Base-by-base conservation (phyloP, 495 filamentous ascomycete genomes). In the Xylaria flabelliformis region DNA sequence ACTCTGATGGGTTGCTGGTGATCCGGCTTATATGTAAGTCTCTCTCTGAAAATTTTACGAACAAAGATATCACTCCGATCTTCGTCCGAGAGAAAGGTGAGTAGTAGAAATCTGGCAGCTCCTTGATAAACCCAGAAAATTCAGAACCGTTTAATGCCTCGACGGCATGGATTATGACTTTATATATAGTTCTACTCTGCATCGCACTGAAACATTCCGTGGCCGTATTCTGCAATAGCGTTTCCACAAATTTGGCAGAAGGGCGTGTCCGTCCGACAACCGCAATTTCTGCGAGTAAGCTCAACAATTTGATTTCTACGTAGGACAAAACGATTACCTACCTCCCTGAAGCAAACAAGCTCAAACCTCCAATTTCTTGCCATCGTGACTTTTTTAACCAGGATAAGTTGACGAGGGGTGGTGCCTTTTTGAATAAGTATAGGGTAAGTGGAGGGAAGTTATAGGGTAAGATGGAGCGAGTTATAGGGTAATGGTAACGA, bases 391-490 rank as follows among this genome's bases (percentile, higher is more conserved):
- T 59, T 26, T 15, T 9, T 34, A 2, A 21, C 21, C n/a, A 50
- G 65, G 32, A 13, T 29, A 53, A 15, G 26, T 29, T 6, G 36
- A 34, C 65, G 65, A 29, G 5, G 13, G 42, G 19, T 17, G 3
- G 64, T 41, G 56, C 46, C 46, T 24, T 42, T 39, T 65, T 48
- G 69, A 10, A 71, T 71, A 71, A 71, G 69, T 65, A 71, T 71
- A 65, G 69, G 61, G 69, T 71, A 71, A 71, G 26, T 36, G 39
- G 32, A 62, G 67, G 56, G 41, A 46, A 69, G 5, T 24, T 51
- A 71, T 64, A 70, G 58, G 56, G 68, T 64, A 70, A 70, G 34
- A 64, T 21, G 56, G 56, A n/a, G 56, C 56, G 34, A 34, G 29
- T 13, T 39, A 59, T 59, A 61, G 58, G 58, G 58, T 61, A 61